Base-by-base conservation (phyloP, 2,329 filamentous ascomycete species). In the Emmonsiellopsis sp. region DNA sequence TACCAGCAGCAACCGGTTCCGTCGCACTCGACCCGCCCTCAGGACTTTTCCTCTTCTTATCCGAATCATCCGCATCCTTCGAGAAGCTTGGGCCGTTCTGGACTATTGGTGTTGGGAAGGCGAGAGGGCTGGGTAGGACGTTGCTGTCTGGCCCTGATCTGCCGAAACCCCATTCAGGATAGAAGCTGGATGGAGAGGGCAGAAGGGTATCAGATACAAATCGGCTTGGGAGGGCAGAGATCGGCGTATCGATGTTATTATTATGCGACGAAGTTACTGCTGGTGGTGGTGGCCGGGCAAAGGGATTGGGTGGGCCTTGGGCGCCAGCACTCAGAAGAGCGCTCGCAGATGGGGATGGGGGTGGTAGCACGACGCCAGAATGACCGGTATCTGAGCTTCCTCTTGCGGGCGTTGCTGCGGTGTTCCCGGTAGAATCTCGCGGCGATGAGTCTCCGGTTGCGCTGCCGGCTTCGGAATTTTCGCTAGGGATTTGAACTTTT, bases 401-500 rank as follows among this genome's bases (percentile, higher is more conserved):
- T 59, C 76, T 78, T 46, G 82, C 80, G 2, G 81, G 79, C 6
- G 84, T 81, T 1, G 77, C 75, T 42, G 80, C 79, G 42, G 76
- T 77, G 50, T 51, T 42, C 6, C 55, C 80, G 34, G 85, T 46
- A 34, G 85, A 78, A 42, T 79, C 78, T 70, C 64, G 86, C 75
- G 68, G 81, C 67, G 68, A 79, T 2, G 87, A 87, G 53, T 87
- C 87, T 46, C 79, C 88, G 2, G 86, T 88, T 45, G 83, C 86
- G 54, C 84, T 88, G 45, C 79, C 83, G 44, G 75, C 75, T 61
- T 95, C 89, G 8, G 89, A 94, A 41, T 84, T 83, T 63, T 95
- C 93, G 60, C 90, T 92, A 0, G 93, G 93, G 63, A 98, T 98
- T 65, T 96, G 90, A 4, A 98, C 89, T 62, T 89, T 95, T 46